These are phyloP conservation scores for Paecilomyces formosus DNA, from an alignment of 2,329 filamentous ascomycete species.

Conservation along the genomic window DNA sequence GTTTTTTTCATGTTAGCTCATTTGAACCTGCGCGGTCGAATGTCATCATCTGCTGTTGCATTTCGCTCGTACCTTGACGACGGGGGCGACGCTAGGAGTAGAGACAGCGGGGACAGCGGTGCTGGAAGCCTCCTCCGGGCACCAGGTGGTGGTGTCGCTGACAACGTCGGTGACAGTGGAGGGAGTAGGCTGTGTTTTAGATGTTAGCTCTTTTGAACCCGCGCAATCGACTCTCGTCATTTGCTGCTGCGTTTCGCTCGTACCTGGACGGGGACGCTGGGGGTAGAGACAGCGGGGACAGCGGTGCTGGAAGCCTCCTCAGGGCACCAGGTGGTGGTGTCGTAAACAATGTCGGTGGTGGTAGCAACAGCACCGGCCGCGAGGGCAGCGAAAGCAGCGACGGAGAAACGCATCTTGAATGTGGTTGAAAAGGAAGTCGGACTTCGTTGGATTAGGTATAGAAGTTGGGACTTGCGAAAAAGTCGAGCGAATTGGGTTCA, in stretches of 20 bases:
- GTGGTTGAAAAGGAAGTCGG: background rate
- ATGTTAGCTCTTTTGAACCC: too few relatives aligned
- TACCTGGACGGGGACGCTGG: too few relatives aligned
- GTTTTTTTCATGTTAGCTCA: too few relatives aligned
- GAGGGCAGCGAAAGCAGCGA: conserved; percentile 31
- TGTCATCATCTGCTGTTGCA: too few relatives aligned
- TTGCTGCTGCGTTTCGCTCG: too few relatives aligned
- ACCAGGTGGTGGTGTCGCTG: background rate
- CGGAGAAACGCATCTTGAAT: conserved; percentile 45
- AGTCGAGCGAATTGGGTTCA: background rate
- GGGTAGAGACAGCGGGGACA: too few relatives aligned
- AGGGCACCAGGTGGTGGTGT: background rate
- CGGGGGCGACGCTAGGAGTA: too few relatives aligned
- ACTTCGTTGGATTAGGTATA: background rate
- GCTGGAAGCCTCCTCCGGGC: conserved; percentile 35
- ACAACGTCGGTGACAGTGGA: background rate
- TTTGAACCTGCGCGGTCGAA: too few relatives aligned
- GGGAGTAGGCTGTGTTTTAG: too few relatives aligned
- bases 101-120: conserved; percentile 9
- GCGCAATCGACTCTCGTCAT: too few relatives aligned
- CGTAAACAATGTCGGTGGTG: background rate
- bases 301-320: conserved; percentile 37
- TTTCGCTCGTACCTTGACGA: too few relatives aligned
- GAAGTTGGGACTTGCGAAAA: background rate
- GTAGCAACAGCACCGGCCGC: conserved; percentile 31